A percentile compares a stretch with the other conserved stretches of the same genome.
Evolutionary conservation across 805 yeast species (phyloP).

Genomic region (Cyberlindnera euphorbiae): DNA sequence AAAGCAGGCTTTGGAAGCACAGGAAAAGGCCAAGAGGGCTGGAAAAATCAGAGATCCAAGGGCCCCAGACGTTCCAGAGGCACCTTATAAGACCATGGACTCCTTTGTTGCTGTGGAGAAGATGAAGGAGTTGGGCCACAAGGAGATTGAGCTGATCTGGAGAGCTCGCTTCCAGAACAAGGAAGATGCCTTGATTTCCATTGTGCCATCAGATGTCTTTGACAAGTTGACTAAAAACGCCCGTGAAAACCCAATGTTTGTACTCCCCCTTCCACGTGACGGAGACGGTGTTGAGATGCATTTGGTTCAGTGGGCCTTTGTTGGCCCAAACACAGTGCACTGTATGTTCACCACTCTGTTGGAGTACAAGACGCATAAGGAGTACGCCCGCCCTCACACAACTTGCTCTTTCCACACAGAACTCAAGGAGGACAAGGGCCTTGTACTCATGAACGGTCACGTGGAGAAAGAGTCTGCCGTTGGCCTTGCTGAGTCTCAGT

Average conservation of each 20-base stretch:
- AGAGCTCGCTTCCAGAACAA: constrained; percentile 71
- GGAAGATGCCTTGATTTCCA: constrained; percentile 61
- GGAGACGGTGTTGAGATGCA: constrained; percentile 68
- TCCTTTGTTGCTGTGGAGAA: constrained; percentile 71
- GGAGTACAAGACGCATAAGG: constrained; percentile 85
- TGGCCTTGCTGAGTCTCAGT: constrained; percentile 69
- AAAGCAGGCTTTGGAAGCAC: constrained; percentile 27
- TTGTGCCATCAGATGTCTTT: constrained; percentile 52
- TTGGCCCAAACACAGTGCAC: constrained; percentile 78
- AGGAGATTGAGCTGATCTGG: constrained; percentile 82
- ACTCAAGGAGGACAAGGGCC: constrained; percentile 48
- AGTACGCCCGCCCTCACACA: constrained; percentile 93
- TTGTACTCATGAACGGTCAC: constrained; percentile 82
- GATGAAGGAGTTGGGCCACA: constrained; percentile 44
- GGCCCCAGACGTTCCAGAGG: constrained; percentile 33
- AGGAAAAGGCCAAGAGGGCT: constrained; percentile 21
- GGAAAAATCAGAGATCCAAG: constrained; percentile 32
- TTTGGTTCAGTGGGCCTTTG: constrained; percentile 90
- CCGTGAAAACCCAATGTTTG: constrained; percentile 70
- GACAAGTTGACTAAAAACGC: constrained; percentile 62
- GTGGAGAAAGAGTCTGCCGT: constrained; percentile 69
- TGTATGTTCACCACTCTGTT: constrained; percentile 88
- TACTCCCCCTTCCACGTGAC: constrained; percentile 82
- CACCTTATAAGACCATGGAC: constrained; percentile 66
- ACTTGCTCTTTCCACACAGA: constrained; percentile 86